Base-by-base conservation (phyloP, 768 basidiomycete genomes). In the Paxillus ammoniavirescens region DNA sequence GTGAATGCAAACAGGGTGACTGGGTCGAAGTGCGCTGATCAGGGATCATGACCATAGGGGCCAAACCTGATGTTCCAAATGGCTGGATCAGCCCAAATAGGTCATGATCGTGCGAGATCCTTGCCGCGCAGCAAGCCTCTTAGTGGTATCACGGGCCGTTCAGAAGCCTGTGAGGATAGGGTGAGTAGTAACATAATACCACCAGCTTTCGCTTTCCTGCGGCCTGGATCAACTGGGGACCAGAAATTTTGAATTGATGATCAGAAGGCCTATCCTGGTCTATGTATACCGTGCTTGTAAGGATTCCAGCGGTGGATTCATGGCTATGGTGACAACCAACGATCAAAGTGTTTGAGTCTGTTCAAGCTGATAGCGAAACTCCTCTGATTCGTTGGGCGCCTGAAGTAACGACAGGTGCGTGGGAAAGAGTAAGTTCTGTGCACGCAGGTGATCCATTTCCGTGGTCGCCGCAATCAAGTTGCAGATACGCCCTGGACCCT, bases 401-500 rank as follows among this genome's bases (percentile, higher is more conserved):
- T 1, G 2, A 21, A 21, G 21, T 21, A 21, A 21, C 21, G 21
- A 21, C 21, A 21, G 21, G 21, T 21, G 21, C 21, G 21, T 21
- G 21, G 21, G 21, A 21, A 21, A 21, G 3, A 21, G 21, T 26
- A 26, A 26, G 26, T 31, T 8, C 37, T 38, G 37, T 14, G 13
- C 15, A n/a, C n/a, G 37, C 6, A 7, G 37, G n/a, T 43, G 13
- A 8, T 35, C 10, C 14, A 23, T 0, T 17, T 33, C 36, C 8
- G 1, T 33, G n/a, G 44, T 35, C 8, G 14, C 42, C 55, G 51
- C 59, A 26, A 26, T 26, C 26, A 61, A 49, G 41, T 33, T 43
- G n/a, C 42, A 45, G 42, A 43, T 45, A 41, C 54, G 49, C 59
- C 58, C 33, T 10, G 37, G n/a, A 12, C 44, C 37, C 47, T 35